phyloP scores from a whole-genome alignment of 805 yeast genomes.

The Kregervanrija pseudodelftensis region DNA sequence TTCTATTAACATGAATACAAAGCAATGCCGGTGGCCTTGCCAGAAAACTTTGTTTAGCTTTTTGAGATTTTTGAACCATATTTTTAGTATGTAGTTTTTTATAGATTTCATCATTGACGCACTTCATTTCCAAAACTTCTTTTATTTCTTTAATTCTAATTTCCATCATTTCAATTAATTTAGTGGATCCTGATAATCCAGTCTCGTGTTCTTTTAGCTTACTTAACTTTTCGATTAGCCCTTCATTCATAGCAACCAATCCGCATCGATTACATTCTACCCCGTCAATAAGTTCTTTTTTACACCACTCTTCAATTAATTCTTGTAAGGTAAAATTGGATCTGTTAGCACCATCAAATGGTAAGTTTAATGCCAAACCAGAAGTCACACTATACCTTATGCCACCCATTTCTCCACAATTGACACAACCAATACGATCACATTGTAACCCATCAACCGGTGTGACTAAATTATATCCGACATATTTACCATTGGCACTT shows the following conservation, averaged over 20 bases:
- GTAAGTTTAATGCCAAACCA: conserved; percentile 66
- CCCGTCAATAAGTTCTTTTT: conserved; percentile 82
- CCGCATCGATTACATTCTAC: conserved; percentile 96
- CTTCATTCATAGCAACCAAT: conserved; percentile 50
- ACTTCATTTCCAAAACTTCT: conserved; percentile 52
- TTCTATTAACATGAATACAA: conserved; percentile 83
- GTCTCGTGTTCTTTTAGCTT: conserved; percentile 12
- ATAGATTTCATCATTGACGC: conserved; percentile 75
- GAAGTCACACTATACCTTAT: conserved; percentile 73
- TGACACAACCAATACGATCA: conserved; percentile 83
- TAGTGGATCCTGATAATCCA: not conserved
- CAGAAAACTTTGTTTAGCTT: conserved; percentile 76
- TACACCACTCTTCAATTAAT: conserved; percentile 58
- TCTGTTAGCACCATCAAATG: conserved; percentile 33
- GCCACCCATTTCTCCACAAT: conserved; percentile 93
- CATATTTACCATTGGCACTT: conserved; percentile 36
- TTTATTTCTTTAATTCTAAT: conserved; percentile 43
- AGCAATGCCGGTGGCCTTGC: conserved; percentile 78
- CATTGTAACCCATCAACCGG: conserved; percentile 90
- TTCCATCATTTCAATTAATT: conserved; percentile 29
- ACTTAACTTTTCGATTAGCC: conserved; percentile 34
- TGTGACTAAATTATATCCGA: conserved; percentile 56
- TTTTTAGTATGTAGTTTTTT: conserved; percentile 66
- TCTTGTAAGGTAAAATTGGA: conserved; percentile 40
- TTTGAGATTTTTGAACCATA: conserved; percentile 66